Evolutionary conservation across 78 protist genomes (phyloP).

Genomic region (Mastigamoeba balamuthi): DNA sequence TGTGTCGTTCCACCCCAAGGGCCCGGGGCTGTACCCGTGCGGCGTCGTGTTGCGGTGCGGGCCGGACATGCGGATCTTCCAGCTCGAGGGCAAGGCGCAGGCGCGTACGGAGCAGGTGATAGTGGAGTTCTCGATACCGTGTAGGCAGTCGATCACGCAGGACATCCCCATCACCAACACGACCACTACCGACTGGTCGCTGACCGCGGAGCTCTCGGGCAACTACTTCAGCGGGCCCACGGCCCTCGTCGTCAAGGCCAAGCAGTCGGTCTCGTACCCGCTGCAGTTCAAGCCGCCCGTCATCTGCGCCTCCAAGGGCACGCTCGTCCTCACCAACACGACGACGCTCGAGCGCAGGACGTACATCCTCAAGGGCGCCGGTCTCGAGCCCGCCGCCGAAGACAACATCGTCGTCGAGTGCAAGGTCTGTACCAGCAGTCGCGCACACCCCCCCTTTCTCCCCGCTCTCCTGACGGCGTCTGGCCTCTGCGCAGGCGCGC

Average conservation of each 20-base stretch:
- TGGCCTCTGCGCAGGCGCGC: too few relatives aligned
- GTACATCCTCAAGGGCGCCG: conserved; percentile 34
- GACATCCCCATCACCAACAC: conserved; percentile 24
- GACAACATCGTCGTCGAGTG: conserved; percentile 16
- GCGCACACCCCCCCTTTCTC: too few relatives aligned
- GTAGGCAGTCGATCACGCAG: conserved; percentile 13
- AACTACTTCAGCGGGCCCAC: conserved; percentile 32
- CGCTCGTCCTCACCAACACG: too few relatives aligned
- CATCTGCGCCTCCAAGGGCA: too few relatives aligned
- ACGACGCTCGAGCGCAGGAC: too few relatives aligned
- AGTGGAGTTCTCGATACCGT: conserved; percentile 3
- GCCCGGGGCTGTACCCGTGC: conserved; percentile 8
- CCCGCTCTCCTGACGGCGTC: too few relatives aligned
- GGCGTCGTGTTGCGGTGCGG: neutral
- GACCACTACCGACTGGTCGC: neutral
- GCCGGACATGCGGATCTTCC: conserved; percentile 8
- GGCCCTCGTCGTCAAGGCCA: conserved; percentile 4
- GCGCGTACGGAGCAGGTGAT: neutral
- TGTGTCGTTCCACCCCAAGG: conserved; percentile 15
- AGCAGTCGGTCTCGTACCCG: neutral
- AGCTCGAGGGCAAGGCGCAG: conserved; percentile 9
- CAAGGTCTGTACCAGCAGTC: too few relatives aligned
- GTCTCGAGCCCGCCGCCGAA: conserved; percentile 55
- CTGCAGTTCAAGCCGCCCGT: conserved; percentile 18
- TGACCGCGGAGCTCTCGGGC: conserved; percentile 13